phyloP scores from a whole-genome alignment of 1,284 basidiomycete genomes.

The Fomitopsis palustris region DNA sequence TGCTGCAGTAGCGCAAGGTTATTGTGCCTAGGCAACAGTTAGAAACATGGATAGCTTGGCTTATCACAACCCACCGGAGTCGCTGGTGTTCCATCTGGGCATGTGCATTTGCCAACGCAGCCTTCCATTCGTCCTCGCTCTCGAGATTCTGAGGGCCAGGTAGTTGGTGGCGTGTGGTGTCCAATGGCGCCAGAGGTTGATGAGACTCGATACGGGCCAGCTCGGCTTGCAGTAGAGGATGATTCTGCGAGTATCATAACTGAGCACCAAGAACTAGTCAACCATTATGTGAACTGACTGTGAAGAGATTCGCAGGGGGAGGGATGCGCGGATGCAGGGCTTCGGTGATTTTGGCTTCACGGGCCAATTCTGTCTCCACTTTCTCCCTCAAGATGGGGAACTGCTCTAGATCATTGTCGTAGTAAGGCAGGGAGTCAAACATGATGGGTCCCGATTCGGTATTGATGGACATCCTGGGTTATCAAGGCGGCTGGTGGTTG shows the following conservation, averaged over 20 bases:
- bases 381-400: constrained; percentile 68
- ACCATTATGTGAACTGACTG: constrained; percentile 43
- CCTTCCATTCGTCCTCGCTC: constrained; percentile 76
- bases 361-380: constrained; percentile 70
- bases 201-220: constrained; percentile 70
- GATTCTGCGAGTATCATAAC: constrained; percentile 39
- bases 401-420: constrained; percentile 87
- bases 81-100: constrained; percentile 90
- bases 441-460: constrained; percentile 15
- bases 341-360: constrained; percentile 52
- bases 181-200: constrained; percentile 70
- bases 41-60: not conserved
- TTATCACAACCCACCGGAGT: constrained; percentile 54
- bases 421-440: constrained; percentile 91
- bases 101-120: constrained; percentile 75
- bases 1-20: constrained; percentile 84
- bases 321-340: constrained; percentile 71
- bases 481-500: not conserved
- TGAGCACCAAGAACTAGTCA: not conserved
- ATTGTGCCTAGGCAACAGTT: constrained; percentile 54
- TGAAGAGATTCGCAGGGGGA: constrained; percentile 62
- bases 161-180: constrained; percentile 78
- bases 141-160: constrained; percentile 65
- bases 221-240: constrained; percentile 67
- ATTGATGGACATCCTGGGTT: constrained; percentile 12